phyloP scores from a whole-genome alignment of 768 basidiomycete genomes.

The Trametes meyenii region DNA sequence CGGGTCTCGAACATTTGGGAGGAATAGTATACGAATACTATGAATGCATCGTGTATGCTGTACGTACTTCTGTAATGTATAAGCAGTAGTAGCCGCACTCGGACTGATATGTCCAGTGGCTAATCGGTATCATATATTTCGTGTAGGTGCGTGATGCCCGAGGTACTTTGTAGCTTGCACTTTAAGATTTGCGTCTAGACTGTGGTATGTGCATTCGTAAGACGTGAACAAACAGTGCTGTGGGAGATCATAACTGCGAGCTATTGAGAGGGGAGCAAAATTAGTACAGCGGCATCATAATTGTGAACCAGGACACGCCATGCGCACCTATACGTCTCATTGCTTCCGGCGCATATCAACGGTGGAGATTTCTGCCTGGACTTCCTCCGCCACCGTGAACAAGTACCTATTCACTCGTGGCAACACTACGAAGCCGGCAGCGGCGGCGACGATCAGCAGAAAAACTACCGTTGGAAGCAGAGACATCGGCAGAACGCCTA shows the following conservation, averaged over 20 bases:
- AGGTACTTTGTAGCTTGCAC: too few species aligned
- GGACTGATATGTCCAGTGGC: too few species aligned
- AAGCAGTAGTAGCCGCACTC: too few species aligned
- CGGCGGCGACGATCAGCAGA: conserved; percentile 34
- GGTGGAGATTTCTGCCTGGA: conserved; percentile 17
- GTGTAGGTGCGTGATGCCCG: too few species aligned
- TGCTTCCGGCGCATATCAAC: not conserved
- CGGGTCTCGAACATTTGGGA: too few species aligned
- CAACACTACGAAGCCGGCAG: conserved; percentile 28
- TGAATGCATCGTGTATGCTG: not conserved
- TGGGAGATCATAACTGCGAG: too few species aligned
- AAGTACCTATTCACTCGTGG: conserved; percentile 22
- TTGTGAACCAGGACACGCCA: not conserved
- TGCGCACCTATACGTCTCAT: not conserved
- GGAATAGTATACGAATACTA: too few species aligned
- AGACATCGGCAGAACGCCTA: conserved; percentile 62
- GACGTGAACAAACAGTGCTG: too few species aligned
- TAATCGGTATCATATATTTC: too few species aligned
- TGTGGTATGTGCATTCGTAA: too few species aligned
- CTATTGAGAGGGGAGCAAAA: not conserved
- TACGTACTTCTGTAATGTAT: too few species aligned
- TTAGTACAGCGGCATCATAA: not conserved
- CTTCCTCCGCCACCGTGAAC: conserved; percentile 18
- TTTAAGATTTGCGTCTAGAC: too few species aligned
- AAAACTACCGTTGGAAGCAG: conserved; percentile 40